Conservation (phyloP, 139 green algal genomes). For the Chlamydomonas schloesseri region DNA sequence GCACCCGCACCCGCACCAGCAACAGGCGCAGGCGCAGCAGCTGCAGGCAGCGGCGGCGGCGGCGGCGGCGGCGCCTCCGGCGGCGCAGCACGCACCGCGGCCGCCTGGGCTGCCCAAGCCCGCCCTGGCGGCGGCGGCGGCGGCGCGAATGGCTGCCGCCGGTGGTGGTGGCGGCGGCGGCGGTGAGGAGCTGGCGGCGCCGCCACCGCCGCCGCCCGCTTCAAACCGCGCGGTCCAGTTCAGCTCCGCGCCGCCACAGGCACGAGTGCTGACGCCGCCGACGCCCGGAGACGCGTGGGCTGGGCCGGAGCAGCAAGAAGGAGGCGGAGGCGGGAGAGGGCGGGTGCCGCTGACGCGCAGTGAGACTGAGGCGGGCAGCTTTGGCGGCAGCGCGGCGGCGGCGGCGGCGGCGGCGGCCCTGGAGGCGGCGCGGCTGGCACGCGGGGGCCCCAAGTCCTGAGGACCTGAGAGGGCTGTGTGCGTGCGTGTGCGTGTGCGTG, state of each 20-base stretch:
- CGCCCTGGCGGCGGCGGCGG: no score
- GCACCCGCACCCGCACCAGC: no score
- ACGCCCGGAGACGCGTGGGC: not conserved
- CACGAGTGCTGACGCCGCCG: not conserved
- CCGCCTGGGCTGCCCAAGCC: no score
- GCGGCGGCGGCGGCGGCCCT: not conserved
- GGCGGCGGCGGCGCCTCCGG: no score
- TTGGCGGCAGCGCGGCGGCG: not conserved
- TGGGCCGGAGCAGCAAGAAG: not conserved
- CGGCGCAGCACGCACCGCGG: no score
- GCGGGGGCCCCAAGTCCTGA: not conserved
- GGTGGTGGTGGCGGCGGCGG: no score
- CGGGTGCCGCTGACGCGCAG: not conserved
- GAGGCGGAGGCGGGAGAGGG: no score
- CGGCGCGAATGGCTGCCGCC: not conserved
- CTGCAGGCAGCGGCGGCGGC: no score
- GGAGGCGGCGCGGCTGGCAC: not conserved
- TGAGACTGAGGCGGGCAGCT: not conserved
- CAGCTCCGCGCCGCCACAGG: not conserved
- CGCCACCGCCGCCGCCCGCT: no score
- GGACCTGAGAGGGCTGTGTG: not conserved
- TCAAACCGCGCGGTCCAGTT: not conserved
- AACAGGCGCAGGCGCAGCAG: no score
- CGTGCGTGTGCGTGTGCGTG: no score
- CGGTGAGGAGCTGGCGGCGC: not conserved